A percentile compares a stretch with the other conserved stretches of the same genome.
These are phyloP conservation scores for Epichloe gansuensis DNA, from an alignment of 2,329 filamentous ascomycete species.

Conservation along the genomic window DNA sequence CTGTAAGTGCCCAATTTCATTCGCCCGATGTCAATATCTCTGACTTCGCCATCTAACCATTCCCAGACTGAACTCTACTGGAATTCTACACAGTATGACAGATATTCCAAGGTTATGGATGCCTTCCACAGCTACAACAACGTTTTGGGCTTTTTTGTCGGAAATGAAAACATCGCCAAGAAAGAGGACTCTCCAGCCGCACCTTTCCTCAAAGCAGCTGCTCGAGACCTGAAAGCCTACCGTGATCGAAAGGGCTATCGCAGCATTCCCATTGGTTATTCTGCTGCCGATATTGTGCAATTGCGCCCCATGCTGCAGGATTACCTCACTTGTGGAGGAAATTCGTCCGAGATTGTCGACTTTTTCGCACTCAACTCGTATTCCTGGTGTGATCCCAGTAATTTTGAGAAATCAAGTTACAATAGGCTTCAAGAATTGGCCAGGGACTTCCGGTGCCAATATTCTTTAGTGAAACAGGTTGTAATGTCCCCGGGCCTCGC, in stretches of 20 bases:
- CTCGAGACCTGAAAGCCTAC: constrained; percentile 73
- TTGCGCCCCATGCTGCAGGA: constrained; percentile 49
- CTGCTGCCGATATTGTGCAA: constrained; percentile 69
- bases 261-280: constrained; percentile 75
- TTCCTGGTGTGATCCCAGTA: constrained; percentile 57
- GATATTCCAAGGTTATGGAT: constrained; percentile 63
- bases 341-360: constrained; percentile 58
- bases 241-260: constrained; percentile 65
- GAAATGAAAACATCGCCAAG: constrained; percentile 72
- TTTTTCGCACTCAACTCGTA: constrained; percentile 83
- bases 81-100: constrained; percentile 58
- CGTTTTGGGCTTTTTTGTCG: constrained; percentile 72
- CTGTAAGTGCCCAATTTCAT: constrained; percentile 28
- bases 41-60: neutral
- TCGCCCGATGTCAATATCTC: neutral
- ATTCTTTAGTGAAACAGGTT: constrained; percentile 83
- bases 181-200: constrained; percentile 50
- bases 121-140: constrained; percentile 69
- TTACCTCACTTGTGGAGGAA: constrained; percentile 68
- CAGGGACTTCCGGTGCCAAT: constrained; percentile 65
- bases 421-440: constrained; percentile 53
- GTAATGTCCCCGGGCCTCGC: constrained; percentile 53
- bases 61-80: constrained; percentile 48
- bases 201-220: constrained; percentile 73
- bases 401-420: constrained; percentile 57